Evolutionary conservation across 441 rosid genomes (phyloP), one percentile per base, ranked within the genome.

Genomic region (Aquilaria agallochum): DNA sequence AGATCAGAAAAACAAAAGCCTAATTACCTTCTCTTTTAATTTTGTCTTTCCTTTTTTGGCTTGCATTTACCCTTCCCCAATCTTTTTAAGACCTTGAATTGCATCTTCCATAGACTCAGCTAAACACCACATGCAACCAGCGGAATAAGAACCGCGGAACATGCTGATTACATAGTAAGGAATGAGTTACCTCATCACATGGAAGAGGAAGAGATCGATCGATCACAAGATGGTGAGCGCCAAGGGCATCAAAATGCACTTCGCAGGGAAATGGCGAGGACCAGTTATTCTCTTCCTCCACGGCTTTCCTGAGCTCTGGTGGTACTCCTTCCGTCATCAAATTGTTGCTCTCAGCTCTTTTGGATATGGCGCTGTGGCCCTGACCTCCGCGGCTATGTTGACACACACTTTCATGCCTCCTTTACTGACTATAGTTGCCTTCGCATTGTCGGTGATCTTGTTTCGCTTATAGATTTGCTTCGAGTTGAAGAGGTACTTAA

Each of bases 271-370:
- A 71, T 92, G 96, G 31, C 65, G 75, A 62, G 92, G 83, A 0
- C 72, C 80, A 0, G 59, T 74, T 4, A 67, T 87, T 58, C 88
- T 89, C 56, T 76, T 89, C 74, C 82, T 87, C 52, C 93, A 89
- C 58, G 97, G 97, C 56, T 92, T 83, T 73, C 95, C 96, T 14
- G 91, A 89, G 32, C 80, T 87, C 4, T 20, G 27, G 27, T 92
- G 97, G 96, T 91, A 85, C 76, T 56, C 90, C 3, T 91, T 95
- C 96, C 87, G 92, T 72, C 95, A 81, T 79, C 97, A 89, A 74
- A 81, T 89, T 58, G 70, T 32, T 49, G 83, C 64, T 8, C 58
- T 89, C 47, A 79, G 89, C 70, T 73, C 90, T 0, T 71, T 75
- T 5, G 95, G 92, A 2, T 85, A 83, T 76, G 80, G 53, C 2